These are phyloP conservation scores for Leccinum incarnatum DNA, from an alignment of 768 basidiomycete genomes.

Conservation along the genomic window DNA sequence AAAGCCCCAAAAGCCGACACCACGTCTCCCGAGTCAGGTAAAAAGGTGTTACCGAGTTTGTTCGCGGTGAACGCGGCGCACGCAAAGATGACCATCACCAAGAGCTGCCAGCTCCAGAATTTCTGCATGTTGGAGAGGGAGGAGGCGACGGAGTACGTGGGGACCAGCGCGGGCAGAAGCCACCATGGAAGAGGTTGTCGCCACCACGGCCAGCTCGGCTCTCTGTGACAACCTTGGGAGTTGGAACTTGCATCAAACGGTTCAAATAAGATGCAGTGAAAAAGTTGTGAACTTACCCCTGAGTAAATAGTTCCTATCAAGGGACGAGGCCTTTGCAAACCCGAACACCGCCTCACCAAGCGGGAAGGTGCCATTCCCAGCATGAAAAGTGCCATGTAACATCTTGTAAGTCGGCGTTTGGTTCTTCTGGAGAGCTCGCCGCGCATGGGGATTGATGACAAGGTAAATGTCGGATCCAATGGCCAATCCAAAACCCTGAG, in stretches of 20 bases:
- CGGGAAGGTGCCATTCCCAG: conserved; percentile 46
- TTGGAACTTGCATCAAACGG: no score
- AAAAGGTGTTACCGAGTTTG: conserved; percentile 53
- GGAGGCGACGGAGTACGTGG: conserved; percentile 68
- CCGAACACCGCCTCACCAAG: conserved; percentile 46
- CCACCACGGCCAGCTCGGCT: conserved; percentile 74
- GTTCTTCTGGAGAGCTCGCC: conserved; percentile 32
- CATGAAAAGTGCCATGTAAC: conserved; percentile 53
- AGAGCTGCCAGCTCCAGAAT: conserved; percentile 64
- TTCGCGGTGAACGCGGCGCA: conserved; percentile 74
- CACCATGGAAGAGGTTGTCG: conserved; percentile 79
- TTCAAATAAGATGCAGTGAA: background rate
- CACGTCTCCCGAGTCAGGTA: conserved; percentile 69
- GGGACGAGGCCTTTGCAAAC: conserved; percentile 36
- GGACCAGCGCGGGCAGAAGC: conserved; percentile 75
- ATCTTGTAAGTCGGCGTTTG: conserved; percentile 40
- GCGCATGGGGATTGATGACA: conserved; percentile 60
- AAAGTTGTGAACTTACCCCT: conserved; percentile 20
- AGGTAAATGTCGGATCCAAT: conserved; percentile 83
- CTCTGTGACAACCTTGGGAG: conserved; percentile 65
- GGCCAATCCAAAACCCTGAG: conserved; percentile 77
- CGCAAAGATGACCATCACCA: conserved; percentile 80
- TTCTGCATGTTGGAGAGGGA: conserved; percentile 78
- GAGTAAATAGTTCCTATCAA: conserved; percentile 29
- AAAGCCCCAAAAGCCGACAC: conserved; percentile 78